These are phyloP conservation scores for Marchantia paleacea DNA, from an alignment of 225 moss, liverwort and hornwort species.

Conservation along the genomic window DNA sequence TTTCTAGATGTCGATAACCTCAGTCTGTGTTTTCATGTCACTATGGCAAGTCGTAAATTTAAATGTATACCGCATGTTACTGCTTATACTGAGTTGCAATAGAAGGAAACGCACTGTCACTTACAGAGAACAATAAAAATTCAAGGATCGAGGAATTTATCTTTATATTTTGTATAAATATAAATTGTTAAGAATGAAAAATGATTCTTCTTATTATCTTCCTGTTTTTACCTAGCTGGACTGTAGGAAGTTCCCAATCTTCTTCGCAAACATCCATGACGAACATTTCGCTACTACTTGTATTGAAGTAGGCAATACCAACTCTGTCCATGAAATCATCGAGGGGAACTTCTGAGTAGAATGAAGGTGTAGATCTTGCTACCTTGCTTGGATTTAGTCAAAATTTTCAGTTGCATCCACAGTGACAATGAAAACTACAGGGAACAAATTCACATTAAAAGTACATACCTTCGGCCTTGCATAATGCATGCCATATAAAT, in stretches of 20 bases:
- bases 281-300: constrained; percentile 66
- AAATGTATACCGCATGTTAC: no score
- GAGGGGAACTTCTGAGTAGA: no score
- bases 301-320: constrained; percentile 83
- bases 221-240: constrained; percentile 74
- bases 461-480: constrained; percentile 74
- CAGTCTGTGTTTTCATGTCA: not conserved
- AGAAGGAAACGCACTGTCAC: no score
- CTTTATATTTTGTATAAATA: not conserved
- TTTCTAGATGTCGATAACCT: not conserved
- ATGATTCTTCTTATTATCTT: not conserved
- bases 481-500: constrained; percentile 89
- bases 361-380: not conserved
- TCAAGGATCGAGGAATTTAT: not conserved
- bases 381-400: not conserved
- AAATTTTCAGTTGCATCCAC: not conserved
- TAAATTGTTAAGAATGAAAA: not conserved
- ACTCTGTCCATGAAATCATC: constrained; percentile 48
- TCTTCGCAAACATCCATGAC: constrained; percentile 84
- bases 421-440: not conserved
- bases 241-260: constrained; percentile 60
- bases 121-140: no score
- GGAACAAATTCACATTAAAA: not conserved
- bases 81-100: not conserved
- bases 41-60: no score